Conservation (phyloP, 83 land plant species). For the Thuja plicata region DNA sequence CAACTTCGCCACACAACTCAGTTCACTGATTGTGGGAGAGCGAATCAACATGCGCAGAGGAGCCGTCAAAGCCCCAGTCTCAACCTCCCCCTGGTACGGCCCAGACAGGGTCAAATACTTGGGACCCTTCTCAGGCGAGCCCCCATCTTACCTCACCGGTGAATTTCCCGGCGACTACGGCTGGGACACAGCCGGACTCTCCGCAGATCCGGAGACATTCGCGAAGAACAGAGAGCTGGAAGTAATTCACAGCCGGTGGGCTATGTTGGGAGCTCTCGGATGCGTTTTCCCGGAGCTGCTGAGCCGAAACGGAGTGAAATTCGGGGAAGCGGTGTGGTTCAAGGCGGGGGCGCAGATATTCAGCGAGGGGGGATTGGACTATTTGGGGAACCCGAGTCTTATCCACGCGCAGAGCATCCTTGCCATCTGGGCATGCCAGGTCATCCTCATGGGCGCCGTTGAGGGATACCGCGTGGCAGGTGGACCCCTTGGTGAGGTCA, state of each 20-base stretch:
- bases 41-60: constrained; percentile 34
- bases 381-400: constrained; percentile 64
- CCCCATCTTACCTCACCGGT: constrained; percentile 58
- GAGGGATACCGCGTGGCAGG: constrained; percentile 61
- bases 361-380: constrained; percentile 65
- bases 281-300: constrained; percentile 63
- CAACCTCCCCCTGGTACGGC: constrained; percentile 61
- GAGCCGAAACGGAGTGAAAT: constrained; percentile 55
- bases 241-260: constrained; percentile 60
- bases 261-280: constrained; percentile 62
- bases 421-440: constrained; percentile 64
- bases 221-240: constrained; percentile 67
- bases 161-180: constrained; percentile 78
- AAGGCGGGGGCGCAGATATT: constrained; percentile 64
- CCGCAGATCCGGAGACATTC: constrained; percentile 69
- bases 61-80: background rate
- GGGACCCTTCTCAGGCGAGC: constrained; percentile 60
- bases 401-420: constrained; percentile 67
- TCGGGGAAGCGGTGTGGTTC: constrained; percentile 68
- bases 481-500: constrained; percentile 53
- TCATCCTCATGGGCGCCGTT: constrained; percentile 56
- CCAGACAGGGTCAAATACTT: constrained; percentile 59
- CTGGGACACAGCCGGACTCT: constrained; percentile 73
- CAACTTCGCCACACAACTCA: background rate
- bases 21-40: background rate